Evolutionary conservation across 2,329 filamentous ascomycete genomes (phyloP).

Genomic region (Cladophialophora yegresii): DNA sequence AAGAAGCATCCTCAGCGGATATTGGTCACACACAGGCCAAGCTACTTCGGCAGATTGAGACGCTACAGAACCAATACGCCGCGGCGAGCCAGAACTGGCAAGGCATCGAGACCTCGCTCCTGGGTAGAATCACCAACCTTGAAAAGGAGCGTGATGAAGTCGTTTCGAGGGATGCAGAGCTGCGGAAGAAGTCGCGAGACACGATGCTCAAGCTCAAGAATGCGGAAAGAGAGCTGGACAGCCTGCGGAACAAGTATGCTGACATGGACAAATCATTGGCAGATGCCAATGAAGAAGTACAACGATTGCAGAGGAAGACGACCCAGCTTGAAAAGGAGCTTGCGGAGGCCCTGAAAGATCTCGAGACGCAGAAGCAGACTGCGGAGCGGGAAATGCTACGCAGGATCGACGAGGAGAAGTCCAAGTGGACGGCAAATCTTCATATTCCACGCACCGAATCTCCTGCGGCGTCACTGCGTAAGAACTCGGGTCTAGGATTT

Average conservation of each 20-base stretch:
- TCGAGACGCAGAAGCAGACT: slow-evolving; percentile 61
- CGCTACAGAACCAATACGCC: slow-evolving; percentile 89
- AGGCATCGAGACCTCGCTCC: slow-evolving; percentile 83
- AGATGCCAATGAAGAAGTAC: slow-evolving; percentile 63
- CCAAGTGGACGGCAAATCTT: slow-evolving; percentile 57
- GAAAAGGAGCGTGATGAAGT: slow-evolving; percentile 93
- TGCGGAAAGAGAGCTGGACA: slow-evolving; percentile 80
- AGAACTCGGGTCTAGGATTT: slow-evolving; percentile 40
- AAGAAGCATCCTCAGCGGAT: slow-evolving; percentile 82
- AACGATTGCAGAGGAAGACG: slow-evolving; percentile 47
- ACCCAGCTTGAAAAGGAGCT: slow-evolving; percentile 62
- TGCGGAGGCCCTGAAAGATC: slow-evolving; percentile 57
- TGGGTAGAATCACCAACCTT: slow-evolving; percentile 72
- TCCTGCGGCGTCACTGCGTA: slow-evolving; percentile 47
- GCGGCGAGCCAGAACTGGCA: slow-evolving; percentile 98
- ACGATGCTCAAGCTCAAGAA: slow-evolving; percentile 68
- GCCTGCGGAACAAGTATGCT: slow-evolving; percentile 52
- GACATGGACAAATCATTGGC: slow-evolving; percentile 60
- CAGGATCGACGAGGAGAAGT: slow-evolving; percentile 65
- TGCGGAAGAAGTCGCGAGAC: slow-evolving; percentile 87
- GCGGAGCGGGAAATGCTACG: slow-evolving; percentile 60
- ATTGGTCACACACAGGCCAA: slow-evolving; percentile 85
- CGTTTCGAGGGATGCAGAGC: slow-evolving; percentile 76
- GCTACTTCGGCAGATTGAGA: slow-evolving; percentile 89
- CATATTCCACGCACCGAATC: slow-evolving; percentile 45